Evolutionary conservation across 345 rosid species (phyloP).

Genomic region (Stellera chamaejasme): DNA sequence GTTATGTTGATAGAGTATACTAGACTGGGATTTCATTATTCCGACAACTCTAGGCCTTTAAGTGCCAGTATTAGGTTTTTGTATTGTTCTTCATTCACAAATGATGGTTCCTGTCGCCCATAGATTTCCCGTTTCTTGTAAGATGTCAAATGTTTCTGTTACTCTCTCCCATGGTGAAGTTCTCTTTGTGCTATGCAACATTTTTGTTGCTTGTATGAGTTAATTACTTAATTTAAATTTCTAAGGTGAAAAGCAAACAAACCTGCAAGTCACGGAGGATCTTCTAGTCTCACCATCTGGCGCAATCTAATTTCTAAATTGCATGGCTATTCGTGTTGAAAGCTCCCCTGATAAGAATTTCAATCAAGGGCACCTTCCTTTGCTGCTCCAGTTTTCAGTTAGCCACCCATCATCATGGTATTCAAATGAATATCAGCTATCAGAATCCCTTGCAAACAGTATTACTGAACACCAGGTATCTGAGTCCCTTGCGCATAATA

Average conservation of each 20-base stretch:
- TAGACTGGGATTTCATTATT: too few relatives aligned
- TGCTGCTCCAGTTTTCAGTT: not conserved
- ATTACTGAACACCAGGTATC: conserved; percentile 9
- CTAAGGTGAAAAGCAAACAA: not conserved
- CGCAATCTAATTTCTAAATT: conserved; percentile 2
- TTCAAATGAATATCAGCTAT: conserved; percentile 19
- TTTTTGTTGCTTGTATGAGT: not conserved
- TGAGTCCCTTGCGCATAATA: conserved; percentile 4
- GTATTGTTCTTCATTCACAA: too few relatives aligned
- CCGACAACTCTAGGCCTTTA: too few relatives aligned
- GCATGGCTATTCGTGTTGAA: conserved; percentile 25
- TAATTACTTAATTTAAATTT: not conserved
- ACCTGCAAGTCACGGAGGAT: not conserved
- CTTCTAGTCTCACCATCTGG: conserved; percentile 3
- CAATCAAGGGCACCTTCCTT: too few relatives aligned
- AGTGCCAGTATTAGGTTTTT: too few relatives aligned
- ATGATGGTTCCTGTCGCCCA: too few relatives aligned
- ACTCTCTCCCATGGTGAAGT: too few relatives aligned
- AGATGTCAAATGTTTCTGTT: too few relatives aligned
- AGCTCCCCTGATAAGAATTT: conserved; percentile 18
- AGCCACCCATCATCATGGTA: conserved; percentile 32
- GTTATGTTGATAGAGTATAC: too few relatives aligned
- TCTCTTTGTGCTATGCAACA: too few relatives aligned
- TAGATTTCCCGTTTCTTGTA: too few relatives aligned
- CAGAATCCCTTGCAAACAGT: not conserved